phyloP scores from a whole-genome alignment of 768 basidiomycete species.

The Collybiopsis confluens region DNA sequence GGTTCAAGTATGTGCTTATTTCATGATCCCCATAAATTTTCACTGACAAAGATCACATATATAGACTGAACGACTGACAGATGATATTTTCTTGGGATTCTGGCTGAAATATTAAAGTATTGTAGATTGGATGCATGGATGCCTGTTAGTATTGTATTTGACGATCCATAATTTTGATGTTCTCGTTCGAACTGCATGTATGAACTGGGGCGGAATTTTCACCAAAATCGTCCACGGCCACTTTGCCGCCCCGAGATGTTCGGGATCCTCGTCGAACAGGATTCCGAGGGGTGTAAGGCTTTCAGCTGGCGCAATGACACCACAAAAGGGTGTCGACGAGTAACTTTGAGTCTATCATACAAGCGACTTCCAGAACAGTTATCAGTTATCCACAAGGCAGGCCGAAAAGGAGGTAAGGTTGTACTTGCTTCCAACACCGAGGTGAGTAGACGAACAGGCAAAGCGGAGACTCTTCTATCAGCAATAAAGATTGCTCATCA shows the following conservation, averaged over 20 bases:
- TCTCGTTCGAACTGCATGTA: too few relatives aligned
- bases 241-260: not conserved
- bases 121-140: too few relatives aligned
- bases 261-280: not conserved
- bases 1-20: not conserved
- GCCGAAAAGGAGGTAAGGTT: not conserved
- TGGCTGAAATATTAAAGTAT: too few relatives aligned
- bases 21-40: not conserved
- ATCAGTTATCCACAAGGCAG: not conserved
- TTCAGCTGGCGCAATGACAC: too few relatives aligned
- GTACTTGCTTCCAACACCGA: not conserved
- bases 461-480: not conserved
- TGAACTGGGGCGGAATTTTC: too few relatives aligned
- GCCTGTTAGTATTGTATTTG: too few relatives aligned
- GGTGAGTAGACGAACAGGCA: too few relatives aligned
- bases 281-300: not conserved
- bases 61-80: too few relatives aligned
- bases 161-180: too few relatives aligned
- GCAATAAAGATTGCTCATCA: not conserved
- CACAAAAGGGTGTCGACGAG: not conserved
- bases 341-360: not conserved
- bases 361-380: slow-evolving; percentile 3
- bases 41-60: not conserved
- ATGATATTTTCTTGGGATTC: not conserved
- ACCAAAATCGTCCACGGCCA: too few relatives aligned